Conservation (phyloP, 1,139 yeast genomes). For the Hyphopichia khmerensis region DNA sequence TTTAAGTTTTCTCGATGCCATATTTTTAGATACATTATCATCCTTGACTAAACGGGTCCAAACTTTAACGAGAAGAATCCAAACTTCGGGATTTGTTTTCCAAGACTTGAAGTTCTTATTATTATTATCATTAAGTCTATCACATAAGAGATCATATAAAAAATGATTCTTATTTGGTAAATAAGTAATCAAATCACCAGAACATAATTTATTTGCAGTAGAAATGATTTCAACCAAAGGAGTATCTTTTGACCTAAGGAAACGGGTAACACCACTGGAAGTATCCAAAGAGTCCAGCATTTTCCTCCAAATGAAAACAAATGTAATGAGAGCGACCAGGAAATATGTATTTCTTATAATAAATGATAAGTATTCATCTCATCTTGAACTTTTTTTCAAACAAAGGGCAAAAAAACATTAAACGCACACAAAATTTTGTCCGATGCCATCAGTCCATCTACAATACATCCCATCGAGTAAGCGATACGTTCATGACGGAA, state of each 20-base stretch:
- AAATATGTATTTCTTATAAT: no score
- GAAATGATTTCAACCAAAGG: slow-evolving; percentile 40
- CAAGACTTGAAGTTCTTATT: slow-evolving; percentile 33
- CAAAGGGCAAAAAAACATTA: no score
- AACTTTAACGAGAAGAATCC: slow-evolving; percentile 45
- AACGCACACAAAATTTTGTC: background rate
- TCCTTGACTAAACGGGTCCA: slow-evolving; percentile 33
- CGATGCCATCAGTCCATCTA: background rate
- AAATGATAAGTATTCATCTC: background rate
- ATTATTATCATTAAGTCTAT: slow-evolving; percentile 53
- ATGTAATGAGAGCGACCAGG: no score
- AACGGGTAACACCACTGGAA: slow-evolving; percentile 64
- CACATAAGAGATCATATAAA: slow-evolving; percentile 64
- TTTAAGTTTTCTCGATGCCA: slow-evolving; percentile 33
- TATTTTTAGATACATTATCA: slow-evolving; percentile 17
- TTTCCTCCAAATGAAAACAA: background rate
- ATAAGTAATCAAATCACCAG: slow-evolving; percentile 37
- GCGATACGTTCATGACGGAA: no score
- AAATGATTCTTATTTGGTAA: slow-evolving; percentile 65
- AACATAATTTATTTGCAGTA: slow-evolving; percentile 41
- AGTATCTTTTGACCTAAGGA: slow-evolving; percentile 55
- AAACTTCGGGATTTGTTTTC: slow-evolving; percentile 39
- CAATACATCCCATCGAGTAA: no score
- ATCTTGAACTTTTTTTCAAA: background rate
- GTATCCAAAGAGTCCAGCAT: slow-evolving; percentile 20